These are phyloP conservation scores for Penicillium ochrochloron DNA, from an alignment of 495 filamentous ascomycete genomes.

Conservation along the genomic window DNA sequence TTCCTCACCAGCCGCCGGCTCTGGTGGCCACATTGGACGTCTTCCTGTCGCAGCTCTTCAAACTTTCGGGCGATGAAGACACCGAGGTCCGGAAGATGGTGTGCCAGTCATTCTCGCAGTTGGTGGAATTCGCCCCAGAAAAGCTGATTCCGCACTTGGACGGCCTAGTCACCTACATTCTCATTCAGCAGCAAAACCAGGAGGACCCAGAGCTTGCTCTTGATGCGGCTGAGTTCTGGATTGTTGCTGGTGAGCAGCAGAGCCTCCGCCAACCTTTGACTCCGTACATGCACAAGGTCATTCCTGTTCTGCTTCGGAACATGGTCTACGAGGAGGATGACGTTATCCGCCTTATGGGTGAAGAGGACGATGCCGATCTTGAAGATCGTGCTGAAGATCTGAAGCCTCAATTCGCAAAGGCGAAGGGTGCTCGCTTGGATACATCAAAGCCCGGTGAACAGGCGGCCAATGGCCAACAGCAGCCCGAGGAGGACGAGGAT, in stretches of 20 bases:
- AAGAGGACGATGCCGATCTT: conserved; percentile 86
- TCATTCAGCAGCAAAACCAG: conserved; percentile 79
- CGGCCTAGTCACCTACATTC: conserved; percentile 90
- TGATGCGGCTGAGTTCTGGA: conserved; percentile 97
- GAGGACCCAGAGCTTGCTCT: conserved; percentile 91
- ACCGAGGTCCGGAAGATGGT: conserved; percentile 86
- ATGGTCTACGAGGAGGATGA: conserved; percentile 98
- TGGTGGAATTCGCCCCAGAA: conserved; percentile 88
- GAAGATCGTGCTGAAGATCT: conserved; percentile 92
- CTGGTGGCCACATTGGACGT: conserved; percentile 76
- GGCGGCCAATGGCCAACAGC: conserved; percentile 55
- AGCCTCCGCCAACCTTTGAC: conserved; percentile 71
- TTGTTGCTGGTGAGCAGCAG: conserved; percentile 87
- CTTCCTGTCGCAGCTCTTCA: conserved; percentile 81
- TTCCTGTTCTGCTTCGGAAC: conserved; percentile 87
- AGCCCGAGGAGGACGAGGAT: conserved; percentile 59
- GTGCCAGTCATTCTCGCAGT: conserved; percentile 88
- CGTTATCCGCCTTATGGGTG: conserved; percentile 78
- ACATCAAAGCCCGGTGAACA: conserved; percentile 51
- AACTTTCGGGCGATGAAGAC: conserved; percentile 72
- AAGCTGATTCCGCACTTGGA: conserved; percentile 87
- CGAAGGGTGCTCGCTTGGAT: conserved; percentile 57
- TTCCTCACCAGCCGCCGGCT: conserved; percentile 77
- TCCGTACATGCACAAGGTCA: conserved; percentile 80
- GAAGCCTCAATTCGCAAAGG: conserved; percentile 89